Base-by-base conservation (phyloP, 192 early-diverging fungal genomes). In the Coemansia aciculifera region DNA sequence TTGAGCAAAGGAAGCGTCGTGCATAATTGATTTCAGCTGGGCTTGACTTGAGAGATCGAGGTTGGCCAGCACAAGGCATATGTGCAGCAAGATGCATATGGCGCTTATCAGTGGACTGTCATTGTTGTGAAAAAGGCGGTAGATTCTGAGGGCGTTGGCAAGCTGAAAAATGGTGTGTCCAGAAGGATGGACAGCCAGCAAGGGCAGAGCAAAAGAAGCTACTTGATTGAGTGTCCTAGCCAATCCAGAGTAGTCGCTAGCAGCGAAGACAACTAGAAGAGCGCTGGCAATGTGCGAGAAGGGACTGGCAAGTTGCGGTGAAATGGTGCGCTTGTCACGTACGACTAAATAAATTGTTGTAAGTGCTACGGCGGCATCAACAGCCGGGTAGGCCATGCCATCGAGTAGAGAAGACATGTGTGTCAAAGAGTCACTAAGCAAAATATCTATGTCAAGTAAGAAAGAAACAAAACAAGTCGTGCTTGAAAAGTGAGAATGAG, bases 31-130 rank as follows among this genome's bases (percentile, higher is more conserved):
- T 9, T n/a, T 34, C 27, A 71, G 15, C 8, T 48, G 40, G n/a
- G 31, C 43, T 40, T 63, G 63, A 59, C 59, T 66, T 32, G 59
- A 59, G 2, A n/a, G 10, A 11, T 70, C 60, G 15, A 75, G 74
- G 21, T 62, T 23, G 7, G 52, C 21, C 2, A 75, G 11, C n/a
- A 75, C 13, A n/a, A 75, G 51, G 12, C 17, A 56, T 0, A 34
- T 17, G 64, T 75, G 27, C 24, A 75, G 15, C 3, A 59, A 11
- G 6, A 42, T 32, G 27, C 19, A 31, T 54, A 54, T 9, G 10
- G 51, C 12, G 12, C 24, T 31, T 29, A 2, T 12, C 2, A 54
- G 17, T 54, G 5, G 21, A 54, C 13, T 54, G 27, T 3, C 27
- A 13, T 29, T 17, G 27, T 12, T 54, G 27, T 2, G 3, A 27